phyloP scores from a whole-genome alignment of 768 basidiomycete species.

The Amanita polypyramis region DNA sequence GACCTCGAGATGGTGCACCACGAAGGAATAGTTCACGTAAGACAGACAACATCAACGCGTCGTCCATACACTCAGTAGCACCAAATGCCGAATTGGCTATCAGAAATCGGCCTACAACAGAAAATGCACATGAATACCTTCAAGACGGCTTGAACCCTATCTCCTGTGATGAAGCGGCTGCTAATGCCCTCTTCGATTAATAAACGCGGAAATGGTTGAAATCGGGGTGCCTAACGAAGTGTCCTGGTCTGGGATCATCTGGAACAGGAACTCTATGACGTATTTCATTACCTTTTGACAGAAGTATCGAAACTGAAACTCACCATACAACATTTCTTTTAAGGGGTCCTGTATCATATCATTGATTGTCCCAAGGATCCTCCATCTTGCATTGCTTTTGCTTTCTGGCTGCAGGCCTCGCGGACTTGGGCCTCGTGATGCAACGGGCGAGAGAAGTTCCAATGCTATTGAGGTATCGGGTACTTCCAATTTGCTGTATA shows the following conservation, averaged over 20 bases:
- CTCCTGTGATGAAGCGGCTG: slow-evolving; percentile 88
- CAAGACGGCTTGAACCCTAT: slow-evolving; percentile 67
- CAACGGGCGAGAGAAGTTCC: slow-evolving; percentile 69
- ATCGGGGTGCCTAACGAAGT: slow-evolving; percentile 78
- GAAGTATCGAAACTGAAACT: slow-evolving; percentile 13
- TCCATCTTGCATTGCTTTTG: slow-evolving; percentile 77
- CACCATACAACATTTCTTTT: slow-evolving; percentile 62
- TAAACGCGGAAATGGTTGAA: slow-evolving; percentile 95
- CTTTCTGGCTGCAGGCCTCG: slow-evolving; percentile 66
- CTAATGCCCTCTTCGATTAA: slow-evolving; percentile 83
- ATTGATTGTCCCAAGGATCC: slow-evolving; percentile 67
- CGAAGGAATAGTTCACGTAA: slow-evolving; percentile 87
- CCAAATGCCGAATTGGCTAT: slow-evolving; percentile 47
- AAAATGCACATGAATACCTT: slow-evolving; percentile 36
- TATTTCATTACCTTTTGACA: slow-evolving; percentile 2
- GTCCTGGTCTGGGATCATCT: slow-evolving; percentile 63
- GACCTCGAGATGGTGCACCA: slow-evolving; percentile 58
- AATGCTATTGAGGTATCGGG: slow-evolving; percentile 66
- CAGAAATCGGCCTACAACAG: slow-evolving; percentile 2
- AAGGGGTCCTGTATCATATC: slow-evolving; percentile 68
- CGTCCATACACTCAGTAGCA: slow-evolving; percentile 99
- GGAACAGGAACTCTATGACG: slow-evolving; percentile 47
- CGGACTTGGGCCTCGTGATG: slow-evolving; percentile 78
- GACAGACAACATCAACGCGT: slow-evolving; percentile 74
- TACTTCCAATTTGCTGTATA: slow-evolving; percentile 44